A percentile compares a stretch with the other conserved stretches of the same genome.
Evolutionary conservation across 1,139 yeast species (phyloP).

Genomic region (Torulaspora pretoriensis): DNA sequence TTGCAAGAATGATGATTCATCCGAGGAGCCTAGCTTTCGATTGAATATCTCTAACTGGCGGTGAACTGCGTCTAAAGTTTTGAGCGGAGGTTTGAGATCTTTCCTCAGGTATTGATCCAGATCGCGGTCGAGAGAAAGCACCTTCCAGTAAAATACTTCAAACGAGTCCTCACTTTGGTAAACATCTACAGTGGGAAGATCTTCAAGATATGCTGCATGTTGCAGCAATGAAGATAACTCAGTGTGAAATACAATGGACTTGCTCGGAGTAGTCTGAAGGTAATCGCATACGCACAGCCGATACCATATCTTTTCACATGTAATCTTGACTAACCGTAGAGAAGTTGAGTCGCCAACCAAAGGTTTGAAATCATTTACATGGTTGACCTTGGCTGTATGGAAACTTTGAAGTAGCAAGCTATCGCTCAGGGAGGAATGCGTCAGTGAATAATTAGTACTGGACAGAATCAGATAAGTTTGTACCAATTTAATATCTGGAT

Average conservation of each 20-base stretch:
- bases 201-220: constrained; percentile 31
- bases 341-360: constrained; percentile 24
- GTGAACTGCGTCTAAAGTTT: constrained; percentile 31
- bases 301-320: constrained; percentile 32
- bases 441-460: constrained; percentile 24
- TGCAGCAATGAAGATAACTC: constrained; percentile 30
- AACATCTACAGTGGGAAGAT: constrained; percentile 26
- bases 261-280: constrained; percentile 26
- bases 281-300: constrained; percentile 29
- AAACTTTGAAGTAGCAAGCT: constrained; percentile 26
- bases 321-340: constrained; percentile 24
- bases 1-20: constrained; percentile 18
- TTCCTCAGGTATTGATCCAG: constrained; percentile 24
- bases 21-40: constrained; percentile 16
- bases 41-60: constrained; percentile 26
- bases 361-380: constrained; percentile 21
- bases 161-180: constrained; percentile 31
- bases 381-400: constrained; percentile 26
- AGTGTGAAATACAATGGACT: constrained; percentile 23
- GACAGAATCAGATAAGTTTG: constrained; percentile 29
- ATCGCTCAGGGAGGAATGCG: constrained; percentile 17
- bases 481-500: constrained; percentile 29
- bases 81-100: constrained; percentile 28
- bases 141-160: constrained; percentile 33
- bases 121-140: constrained; percentile 34